phyloP scores from a whole-genome alignment of 2,329 filamentous ascomycete species.

The Mycosphaerella arachidis region DNA sequence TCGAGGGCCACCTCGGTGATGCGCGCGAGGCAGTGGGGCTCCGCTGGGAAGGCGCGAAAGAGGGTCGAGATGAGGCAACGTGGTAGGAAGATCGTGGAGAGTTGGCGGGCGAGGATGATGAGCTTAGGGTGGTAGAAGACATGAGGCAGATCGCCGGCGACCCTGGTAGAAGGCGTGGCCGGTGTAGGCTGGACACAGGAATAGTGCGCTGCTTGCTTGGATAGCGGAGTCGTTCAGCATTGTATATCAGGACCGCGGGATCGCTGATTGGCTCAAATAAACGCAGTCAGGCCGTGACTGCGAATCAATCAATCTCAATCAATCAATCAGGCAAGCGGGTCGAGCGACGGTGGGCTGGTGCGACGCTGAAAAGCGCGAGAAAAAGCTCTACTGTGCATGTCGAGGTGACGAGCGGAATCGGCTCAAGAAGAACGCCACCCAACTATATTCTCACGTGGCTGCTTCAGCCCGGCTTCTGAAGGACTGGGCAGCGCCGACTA shows the following conservation, averaged over 20 bases:
- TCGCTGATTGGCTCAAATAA: not conserved
- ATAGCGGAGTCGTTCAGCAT: not conserved
- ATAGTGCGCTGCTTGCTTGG: constrained; percentile 1
- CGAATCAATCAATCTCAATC: not conserved
- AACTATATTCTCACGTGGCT: not conserved
- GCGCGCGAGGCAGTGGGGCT: constrained; percentile 8
- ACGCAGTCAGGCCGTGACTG: not conserved
- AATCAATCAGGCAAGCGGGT: not conserved
- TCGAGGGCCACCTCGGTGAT: constrained; percentile 3
- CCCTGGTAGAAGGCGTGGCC: constrained; percentile 8
- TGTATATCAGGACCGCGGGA: not conserved
- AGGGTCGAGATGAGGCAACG: constrained; percentile 10
- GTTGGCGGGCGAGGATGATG: constrained; percentile 29
- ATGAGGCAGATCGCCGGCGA: constrained; percentile 19
- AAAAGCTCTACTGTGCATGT: not conserved
- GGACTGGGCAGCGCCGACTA: too few species aligned
- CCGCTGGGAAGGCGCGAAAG: constrained; percentile 6
- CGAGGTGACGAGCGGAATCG: not conserved
- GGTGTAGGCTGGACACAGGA: constrained; percentile 9
- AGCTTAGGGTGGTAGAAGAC: constrained; percentile 29
- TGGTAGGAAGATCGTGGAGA: constrained; percentile 27
- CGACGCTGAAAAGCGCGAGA: not conserved
- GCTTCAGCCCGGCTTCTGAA: not conserved
- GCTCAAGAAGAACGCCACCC: not conserved
- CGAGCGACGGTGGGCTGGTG: not conserved